phyloP scores from a whole-genome alignment of 2,329 filamentous ascomycete species.

The Fusarium beomiforme region DNA sequence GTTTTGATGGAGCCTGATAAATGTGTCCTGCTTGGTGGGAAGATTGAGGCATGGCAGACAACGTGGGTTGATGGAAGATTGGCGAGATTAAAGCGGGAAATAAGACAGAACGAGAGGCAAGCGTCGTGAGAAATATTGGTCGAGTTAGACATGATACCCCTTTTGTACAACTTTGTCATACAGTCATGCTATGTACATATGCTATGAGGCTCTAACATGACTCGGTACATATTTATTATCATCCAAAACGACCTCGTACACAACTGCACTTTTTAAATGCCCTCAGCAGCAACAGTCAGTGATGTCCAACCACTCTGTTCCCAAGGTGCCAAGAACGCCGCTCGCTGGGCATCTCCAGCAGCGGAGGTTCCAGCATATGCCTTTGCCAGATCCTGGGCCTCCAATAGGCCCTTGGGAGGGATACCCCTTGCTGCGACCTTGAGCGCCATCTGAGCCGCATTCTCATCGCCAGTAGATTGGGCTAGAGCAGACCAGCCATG shows the following conservation, averaged over 20 bases:
- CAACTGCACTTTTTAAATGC: slow-evolving; percentile 9
- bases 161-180: slow-evolving; percentile 8
- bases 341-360: slow-evolving; percentile 78
- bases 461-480: slow-evolving; percentile 62
- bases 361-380: slow-evolving; percentile 80
- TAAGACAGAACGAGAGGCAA: slow-evolving; percentile 51
- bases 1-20: slow-evolving; percentile 78
- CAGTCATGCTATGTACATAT: background rate
- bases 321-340: slow-evolving; percentile 87
- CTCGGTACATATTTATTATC: slow-evolving; percentile 3
- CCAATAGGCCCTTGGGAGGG: slow-evolving; percentile 75
- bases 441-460: slow-evolving; percentile 79
- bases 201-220: background rate
- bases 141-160: slow-evolving; percentile 30
- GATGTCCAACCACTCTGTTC: slow-evolving; percentile 70
- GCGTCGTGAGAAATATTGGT: background rate
- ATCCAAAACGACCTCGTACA: background rate
- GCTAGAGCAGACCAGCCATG: slow-evolving; percentile 84
- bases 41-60: slow-evolving; percentile 82
- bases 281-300: slow-evolving; percentile 51
- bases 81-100: slow-evolving; percentile 70
- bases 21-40: slow-evolving; percentile 84
- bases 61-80: slow-evolving; percentile 80
- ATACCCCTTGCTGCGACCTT: slow-evolving; percentile 79
- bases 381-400: slow-evolving; percentile 73